Percentiles rank a stretch among this genome's conserved stretches.
phyloP scores from a whole-genome alignment of 768 basidiomycete species.

The Tulasnella calospora region DNA sequence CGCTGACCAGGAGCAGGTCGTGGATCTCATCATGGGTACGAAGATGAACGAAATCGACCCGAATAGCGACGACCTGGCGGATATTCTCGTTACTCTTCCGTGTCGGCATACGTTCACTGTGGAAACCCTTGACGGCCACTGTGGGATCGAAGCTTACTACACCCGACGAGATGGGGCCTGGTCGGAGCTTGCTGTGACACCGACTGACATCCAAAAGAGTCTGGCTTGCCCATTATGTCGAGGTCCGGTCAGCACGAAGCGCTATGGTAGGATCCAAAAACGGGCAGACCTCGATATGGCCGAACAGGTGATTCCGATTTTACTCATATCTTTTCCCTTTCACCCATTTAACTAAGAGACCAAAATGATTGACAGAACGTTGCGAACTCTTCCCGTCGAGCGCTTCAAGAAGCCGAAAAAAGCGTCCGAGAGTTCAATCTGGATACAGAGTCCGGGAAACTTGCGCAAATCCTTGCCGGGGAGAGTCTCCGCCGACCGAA shows the following conservation, averaged over 20 bases:
- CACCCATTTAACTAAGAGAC: background rate
- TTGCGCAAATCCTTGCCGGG: background rate
- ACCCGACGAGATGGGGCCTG: conserved; percentile 40
- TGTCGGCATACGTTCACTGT: conserved; percentile 67
- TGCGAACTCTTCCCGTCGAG: conserved; percentile 15
- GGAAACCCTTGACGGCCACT: conserved; percentile 64
- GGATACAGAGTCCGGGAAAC: background rate
- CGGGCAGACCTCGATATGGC: conserved; percentile 59
- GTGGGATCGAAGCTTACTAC: conserved; percentile 52
- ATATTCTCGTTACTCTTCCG: conserved; percentile 53
- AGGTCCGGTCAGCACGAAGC: conserved; percentile 49
- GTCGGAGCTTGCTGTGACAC: conserved; percentile 44
- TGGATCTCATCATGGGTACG: conserved; percentile 54
- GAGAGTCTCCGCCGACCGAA: background rate
- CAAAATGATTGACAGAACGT: conserved; percentile 1
- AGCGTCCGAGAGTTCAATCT: background rate
- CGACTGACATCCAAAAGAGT: conserved; percentile 40
- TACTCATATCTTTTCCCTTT: background rate
- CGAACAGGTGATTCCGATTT: conserved; percentile 40
- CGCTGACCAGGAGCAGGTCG: conserved; percentile 42
- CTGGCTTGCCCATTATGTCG: conserved; percentile 64
- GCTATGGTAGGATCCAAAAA: conserved; percentile 60
- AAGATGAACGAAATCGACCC: conserved; percentile 43
- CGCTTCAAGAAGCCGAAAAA: background rate
- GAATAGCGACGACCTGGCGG: conserved; percentile 41